Evolutionary conservation across 768 basidiomycete species (phyloP).

Genomic region (Tephrocybe sp.): DNA sequence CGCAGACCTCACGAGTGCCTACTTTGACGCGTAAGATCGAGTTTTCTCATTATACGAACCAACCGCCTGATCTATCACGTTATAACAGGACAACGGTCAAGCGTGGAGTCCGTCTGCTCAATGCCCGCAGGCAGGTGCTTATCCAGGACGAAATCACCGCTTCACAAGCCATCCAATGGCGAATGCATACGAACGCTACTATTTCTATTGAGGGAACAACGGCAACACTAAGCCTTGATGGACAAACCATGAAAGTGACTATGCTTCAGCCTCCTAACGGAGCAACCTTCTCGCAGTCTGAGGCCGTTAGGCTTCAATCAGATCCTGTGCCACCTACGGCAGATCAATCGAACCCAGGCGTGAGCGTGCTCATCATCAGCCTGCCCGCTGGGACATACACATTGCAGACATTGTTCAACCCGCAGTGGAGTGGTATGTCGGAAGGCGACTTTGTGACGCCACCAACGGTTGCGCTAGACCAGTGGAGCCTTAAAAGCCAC

Average conservation of each 20-base stretch:
- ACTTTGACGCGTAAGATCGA: conserved; percentile 62
- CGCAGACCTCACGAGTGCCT: conserved; percentile 76
- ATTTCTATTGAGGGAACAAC: conserved; percentile 52
- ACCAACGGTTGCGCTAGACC: conserved; percentile 60
- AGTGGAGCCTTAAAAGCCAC: conserved; percentile 82
- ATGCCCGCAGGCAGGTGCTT: conserved; percentile 82
- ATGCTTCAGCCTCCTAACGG: conserved; percentile 70
- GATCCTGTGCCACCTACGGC: conserved; percentile 60
- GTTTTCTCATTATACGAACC: conserved; percentile 1
- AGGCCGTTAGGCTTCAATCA: conserved; percentile 51
- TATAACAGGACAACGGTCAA: conserved; percentile 58
- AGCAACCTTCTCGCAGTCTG: conserved; percentile 55
- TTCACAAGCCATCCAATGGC: conserved; percentile 70
- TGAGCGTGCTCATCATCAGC: conserved; percentile 75
- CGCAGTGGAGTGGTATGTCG: conserved; percentile 81
- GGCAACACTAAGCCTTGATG: conserved; percentile 74
- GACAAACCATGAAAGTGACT: conserved; percentile 60
- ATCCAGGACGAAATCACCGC: conserved; percentile 86
- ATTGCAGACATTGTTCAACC: conserved; percentile 86
- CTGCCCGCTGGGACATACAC: conserved; percentile 70
- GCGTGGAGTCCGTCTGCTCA: conserved; percentile 83
- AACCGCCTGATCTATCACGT: conserved; percentile 13
- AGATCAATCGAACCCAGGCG: conserved; percentile 76
- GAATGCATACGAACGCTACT: conserved; percentile 95
- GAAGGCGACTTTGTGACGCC: conserved; percentile 63